Evolutionary conservation across 2,329 filamentous ascomycete genomes (phyloP).

Genomic region (Cyphellophora attinorum): DNA sequence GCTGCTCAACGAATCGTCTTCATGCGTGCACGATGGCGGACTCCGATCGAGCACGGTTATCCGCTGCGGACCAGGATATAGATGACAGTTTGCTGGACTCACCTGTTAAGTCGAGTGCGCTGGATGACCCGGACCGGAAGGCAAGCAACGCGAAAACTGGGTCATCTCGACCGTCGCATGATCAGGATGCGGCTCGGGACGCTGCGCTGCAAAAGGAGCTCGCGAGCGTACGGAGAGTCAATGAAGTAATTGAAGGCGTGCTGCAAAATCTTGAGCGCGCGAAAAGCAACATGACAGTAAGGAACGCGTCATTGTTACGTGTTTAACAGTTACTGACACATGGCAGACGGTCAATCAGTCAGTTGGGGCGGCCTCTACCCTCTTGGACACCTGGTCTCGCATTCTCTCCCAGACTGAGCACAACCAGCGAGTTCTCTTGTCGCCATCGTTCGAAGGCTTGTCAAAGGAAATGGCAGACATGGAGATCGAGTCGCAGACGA

Average conservation of each 20-base stretch:
- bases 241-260: slow-evolving; percentile 66
- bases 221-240: slow-evolving; percentile 74
- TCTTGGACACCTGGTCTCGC: slow-evolving; percentile 90
- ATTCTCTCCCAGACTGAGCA: slow-evolving; percentile 97
- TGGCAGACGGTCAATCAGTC: slow-evolving; percentile 70
- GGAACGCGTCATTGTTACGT: no score
- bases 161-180: slow-evolving; percentile 7
- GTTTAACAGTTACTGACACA: slow-evolving; percentile 6
- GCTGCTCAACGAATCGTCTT: no score
- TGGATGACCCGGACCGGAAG: neutral
- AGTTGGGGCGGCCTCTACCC: slow-evolving; percentile 74
- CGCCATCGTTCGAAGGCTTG: slow-evolving; percentile 82
- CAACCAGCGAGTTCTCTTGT: slow-evolving; percentile 83
- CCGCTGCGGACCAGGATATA: slow-evolving; percentile 3
- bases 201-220: slow-evolving; percentile 60
- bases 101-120: slow-evolving; percentile 4
- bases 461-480: slow-evolving; percentile 77
- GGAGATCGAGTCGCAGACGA: slow-evolving; percentile 66
- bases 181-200: slow-evolving; percentile 4
- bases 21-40: no score
- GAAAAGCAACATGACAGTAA: slow-evolving; percentile 41
- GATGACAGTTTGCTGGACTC: slow-evolving; percentile 10
- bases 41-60: no score
- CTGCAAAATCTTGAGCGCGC: slow-evolving; percentile 35
- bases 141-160: slow-evolving; percentile 3